Evolutionary conservation across 257 asterid genomes (phyloP).

Genomic region (Scutellaria minor): DNA sequence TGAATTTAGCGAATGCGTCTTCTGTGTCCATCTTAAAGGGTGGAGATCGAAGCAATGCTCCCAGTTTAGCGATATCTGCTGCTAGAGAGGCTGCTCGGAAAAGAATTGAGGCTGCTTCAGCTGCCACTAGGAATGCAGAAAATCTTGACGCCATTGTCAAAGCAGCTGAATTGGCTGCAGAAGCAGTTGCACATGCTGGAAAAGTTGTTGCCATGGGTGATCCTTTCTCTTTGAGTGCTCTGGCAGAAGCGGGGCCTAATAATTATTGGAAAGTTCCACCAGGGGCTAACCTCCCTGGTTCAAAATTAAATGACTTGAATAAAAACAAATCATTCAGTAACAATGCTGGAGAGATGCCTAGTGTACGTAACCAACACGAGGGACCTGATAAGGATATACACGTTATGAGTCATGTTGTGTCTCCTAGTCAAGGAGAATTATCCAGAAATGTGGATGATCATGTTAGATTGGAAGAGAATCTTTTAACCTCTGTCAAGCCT

Average conservation of each 20-base stretch:
- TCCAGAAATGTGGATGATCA: slow-evolving; percentile 45
- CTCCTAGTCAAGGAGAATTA: slow-evolving; percentile 47
- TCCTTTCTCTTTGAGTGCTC: slow-evolving; percentile 69
- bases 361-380: slow-evolving; percentile 40
- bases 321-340: slow-evolving; percentile 37
- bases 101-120: slow-evolving; percentile 93
- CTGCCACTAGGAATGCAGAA: slow-evolving; percentile 94
- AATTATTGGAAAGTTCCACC: slow-evolving; percentile 64
- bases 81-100: slow-evolving; percentile 95
- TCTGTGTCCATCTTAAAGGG: slow-evolving; percentile 63
- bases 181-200: slow-evolving; percentile 94
- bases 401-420: slow-evolving; percentile 24
- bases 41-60: slow-evolving; percentile 51
- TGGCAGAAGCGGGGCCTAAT: slow-evolving; percentile 77
- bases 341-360: slow-evolving; percentile 44
- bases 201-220: slow-evolving; percentile 84
- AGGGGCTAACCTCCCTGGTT: slow-evolving; percentile 43
- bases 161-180: slow-evolving; percentile 97
- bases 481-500: slow-evolving; percentile 39
- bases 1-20: slow-evolving; percentile 54
- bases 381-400: slow-evolving; percentile 49
- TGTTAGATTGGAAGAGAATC: slow-evolving; percentile 40
- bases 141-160: slow-evolving; percentile 86
- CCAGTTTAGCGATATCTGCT: slow-evolving; percentile 70
- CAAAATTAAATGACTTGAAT: slow-evolving; percentile 42